These are phyloP conservation scores for Talaromyces pinophilus DNA, from an alignment of 2,329 filamentous ascomycete genomes.

Conservation along the genomic window DNA sequence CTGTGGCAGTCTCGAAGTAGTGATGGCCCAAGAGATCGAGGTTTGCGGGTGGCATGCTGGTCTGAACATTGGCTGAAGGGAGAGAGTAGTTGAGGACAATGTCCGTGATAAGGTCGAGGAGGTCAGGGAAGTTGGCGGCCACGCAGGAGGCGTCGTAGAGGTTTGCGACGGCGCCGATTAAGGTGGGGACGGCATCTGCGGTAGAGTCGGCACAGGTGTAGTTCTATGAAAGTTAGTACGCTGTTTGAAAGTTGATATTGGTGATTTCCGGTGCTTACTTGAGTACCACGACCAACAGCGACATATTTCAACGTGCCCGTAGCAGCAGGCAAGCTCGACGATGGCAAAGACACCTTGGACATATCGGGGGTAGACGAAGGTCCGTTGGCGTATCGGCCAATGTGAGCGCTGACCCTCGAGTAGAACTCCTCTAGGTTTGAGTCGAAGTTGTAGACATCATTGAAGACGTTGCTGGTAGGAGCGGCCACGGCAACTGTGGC, in stretches of 20 bases:
- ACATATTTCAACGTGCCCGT: conserved; percentile 70
- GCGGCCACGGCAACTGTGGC: conserved; percentile 39
- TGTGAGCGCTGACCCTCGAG: conserved; percentile 42
- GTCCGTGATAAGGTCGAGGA: conserved; percentile 65
- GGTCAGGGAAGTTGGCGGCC: conserved; percentile 66
- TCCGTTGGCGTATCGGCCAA: conserved; percentile 30
- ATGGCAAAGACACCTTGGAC: conserved; percentile 38
- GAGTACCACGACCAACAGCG: conserved; percentile 79
- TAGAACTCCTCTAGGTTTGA: conserved; percentile 44
- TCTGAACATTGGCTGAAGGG: conserved; percentile 35
- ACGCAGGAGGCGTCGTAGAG: conserved; percentile 89
- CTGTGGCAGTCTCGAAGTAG: conserved; percentile 71
- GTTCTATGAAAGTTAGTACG: conserved; percentile 60
- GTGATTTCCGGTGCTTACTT: conserved; percentile 37
- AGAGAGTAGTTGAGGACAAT: conserved; percentile 69
- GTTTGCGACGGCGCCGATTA: conserved; percentile 73
- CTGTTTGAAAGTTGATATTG: neutral
- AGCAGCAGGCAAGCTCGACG: conserved; percentile 62
- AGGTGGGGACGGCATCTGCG: conserved; percentile 61
- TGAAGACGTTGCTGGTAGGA: conserved; percentile 34
- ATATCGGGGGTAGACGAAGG: conserved; percentile 36
- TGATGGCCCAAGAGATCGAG: conserved; percentile 72
- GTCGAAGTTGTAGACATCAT: conserved; percentile 42
- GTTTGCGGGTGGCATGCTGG: conserved; percentile 55
- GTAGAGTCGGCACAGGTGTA: conserved; percentile 76